These are phyloP conservation scores for Leccinum variicolor DNA, from an alignment of 768 basidiomycete species.

Conservation along the genomic window DNA sequence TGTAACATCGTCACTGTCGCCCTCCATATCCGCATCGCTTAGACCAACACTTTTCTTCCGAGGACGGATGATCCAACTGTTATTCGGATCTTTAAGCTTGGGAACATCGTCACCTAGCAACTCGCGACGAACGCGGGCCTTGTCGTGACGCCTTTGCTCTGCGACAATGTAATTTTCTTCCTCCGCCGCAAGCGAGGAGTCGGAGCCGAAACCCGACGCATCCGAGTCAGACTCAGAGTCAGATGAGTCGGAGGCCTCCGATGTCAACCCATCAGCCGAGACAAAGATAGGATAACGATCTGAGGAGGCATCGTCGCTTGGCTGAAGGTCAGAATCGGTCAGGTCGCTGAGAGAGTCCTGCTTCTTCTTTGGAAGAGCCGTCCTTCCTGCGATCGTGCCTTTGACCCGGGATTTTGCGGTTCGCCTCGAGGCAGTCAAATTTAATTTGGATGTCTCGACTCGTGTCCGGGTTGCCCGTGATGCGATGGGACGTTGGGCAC, in stretches of 20 bases:
- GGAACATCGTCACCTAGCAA: constrained; percentile 51
- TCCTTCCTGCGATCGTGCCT: constrained; percentile 32
- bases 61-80: constrained; percentile 67
- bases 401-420: constrained; percentile 38
- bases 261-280: constrained; percentile 56
- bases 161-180: constrained; percentile 59
- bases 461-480: constrained; percentile 24
- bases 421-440: constrained; percentile 32
- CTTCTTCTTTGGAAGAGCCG: constrained; percentile 20
- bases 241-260: constrained; percentile 45
- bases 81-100: constrained; percentile 38
- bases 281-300: constrained; percentile 64
- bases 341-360: constrained; percentile 13
- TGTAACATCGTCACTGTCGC: constrained; percentile 54
- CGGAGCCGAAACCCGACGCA: constrained; percentile 43
- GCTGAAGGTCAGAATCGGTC: constrained; percentile 28
- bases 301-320: constrained; percentile 35
- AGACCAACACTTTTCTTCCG: constrained; percentile 66
- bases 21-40: constrained; percentile 63
- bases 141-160: constrained; percentile 43
- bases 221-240: constrained; percentile 36
- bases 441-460: constrained; percentile 26
- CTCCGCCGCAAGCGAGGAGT: constrained; percentile 57
- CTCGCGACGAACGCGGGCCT: constrained; percentile 58
- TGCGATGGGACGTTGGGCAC: constrained; percentile 18